These are phyloP conservation scores for Copromyces sp. DNA, from an alignment of 495 filamentous ascomycete genomes.

Conservation along the genomic window DNA sequence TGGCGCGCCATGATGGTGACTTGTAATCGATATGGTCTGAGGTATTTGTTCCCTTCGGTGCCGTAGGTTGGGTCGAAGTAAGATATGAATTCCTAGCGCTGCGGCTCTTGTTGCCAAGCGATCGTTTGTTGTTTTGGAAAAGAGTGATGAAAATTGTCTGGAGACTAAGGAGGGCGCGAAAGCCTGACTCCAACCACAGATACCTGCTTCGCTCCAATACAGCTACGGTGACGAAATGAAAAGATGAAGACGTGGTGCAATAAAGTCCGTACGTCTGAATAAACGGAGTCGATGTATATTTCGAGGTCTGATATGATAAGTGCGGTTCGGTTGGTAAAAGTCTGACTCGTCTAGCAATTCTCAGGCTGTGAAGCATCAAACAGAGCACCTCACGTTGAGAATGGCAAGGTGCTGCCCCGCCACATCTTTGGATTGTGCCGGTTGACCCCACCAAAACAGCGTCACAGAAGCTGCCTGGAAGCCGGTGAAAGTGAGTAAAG, in stretches of 20 bases:
- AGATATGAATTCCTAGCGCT: neutral
- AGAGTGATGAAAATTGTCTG: neutral
- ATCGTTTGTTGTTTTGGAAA: neutral
- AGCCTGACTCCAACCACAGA: neutral
- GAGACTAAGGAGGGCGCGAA: neutral
- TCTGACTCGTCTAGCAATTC: neutral
- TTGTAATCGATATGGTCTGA: neutral
- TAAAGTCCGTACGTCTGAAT: neutral
- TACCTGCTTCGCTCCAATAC: neutral
- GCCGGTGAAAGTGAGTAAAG: neutral
- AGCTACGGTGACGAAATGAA: neutral
- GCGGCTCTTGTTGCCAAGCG: neutral
- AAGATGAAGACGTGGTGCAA: neutral
- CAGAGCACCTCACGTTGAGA: neutral
- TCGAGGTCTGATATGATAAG: neutral
- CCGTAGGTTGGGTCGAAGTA: neutral
- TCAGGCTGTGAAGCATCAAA: neutral
- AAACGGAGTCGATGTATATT: neutral
- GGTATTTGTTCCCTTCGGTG: neutral
- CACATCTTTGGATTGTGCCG: neutral
- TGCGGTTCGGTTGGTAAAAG: neutral
- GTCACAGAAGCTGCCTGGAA: neutral
- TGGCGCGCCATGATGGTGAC: conserved; percentile 50
- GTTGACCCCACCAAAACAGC: neutral
- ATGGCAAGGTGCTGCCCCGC: neutral